Percentiles rank a stretch among this genome's conserved stretches.
phyloP scores from a whole-genome alignment of 2,329 filamentous ascomycete genomes.

The Daldinia sp. region DNA sequence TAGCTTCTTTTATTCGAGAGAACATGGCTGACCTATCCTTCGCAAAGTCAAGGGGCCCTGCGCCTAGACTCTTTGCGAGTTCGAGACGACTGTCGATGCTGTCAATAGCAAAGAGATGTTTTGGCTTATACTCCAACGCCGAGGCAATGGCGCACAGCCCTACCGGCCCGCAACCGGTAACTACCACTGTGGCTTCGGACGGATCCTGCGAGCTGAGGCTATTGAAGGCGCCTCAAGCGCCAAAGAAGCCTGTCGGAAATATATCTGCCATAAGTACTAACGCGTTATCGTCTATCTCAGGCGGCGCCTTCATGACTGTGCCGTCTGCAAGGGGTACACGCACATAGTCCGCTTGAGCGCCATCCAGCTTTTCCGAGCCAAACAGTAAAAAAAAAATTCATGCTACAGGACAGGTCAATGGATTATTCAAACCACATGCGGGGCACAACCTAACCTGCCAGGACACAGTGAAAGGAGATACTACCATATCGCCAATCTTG shows the following conservation, averaged over 20 bases:
- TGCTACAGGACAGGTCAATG: constrained; percentile 51
- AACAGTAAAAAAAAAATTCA: constrained; percentile 83
- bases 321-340: constrained; percentile 82
- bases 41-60: constrained; percentile 83
- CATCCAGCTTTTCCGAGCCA: constrained; percentile 73
- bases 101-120: constrained; percentile 81
- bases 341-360: constrained; percentile 83
- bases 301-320: constrained; percentile 78
- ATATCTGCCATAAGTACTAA: constrained; percentile 93
- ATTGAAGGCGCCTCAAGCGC: constrained; percentile 79
- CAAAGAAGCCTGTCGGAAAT: constrained; percentile 88
- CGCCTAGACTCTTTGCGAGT: constrained; percentile 76
- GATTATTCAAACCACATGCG: neutral
- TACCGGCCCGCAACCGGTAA: constrained; percentile 86
- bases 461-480: constrained; percentile 83
- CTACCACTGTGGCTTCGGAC: constrained; percentile 73
- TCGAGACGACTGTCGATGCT: constrained; percentile 78
- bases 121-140: constrained; percentile 77
- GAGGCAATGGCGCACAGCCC: constrained; percentile 85
- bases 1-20: constrained; percentile 75
- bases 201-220: constrained; percentile 66
- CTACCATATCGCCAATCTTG: constrained; percentile 77
- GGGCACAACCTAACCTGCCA: constrained; percentile 60
- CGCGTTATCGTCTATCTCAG: constrained; percentile 74
- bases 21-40: constrained; percentile 71